Base-by-base conservation (phyloP, 148 eudicot genomes). In the Cornus florida region DNA sequence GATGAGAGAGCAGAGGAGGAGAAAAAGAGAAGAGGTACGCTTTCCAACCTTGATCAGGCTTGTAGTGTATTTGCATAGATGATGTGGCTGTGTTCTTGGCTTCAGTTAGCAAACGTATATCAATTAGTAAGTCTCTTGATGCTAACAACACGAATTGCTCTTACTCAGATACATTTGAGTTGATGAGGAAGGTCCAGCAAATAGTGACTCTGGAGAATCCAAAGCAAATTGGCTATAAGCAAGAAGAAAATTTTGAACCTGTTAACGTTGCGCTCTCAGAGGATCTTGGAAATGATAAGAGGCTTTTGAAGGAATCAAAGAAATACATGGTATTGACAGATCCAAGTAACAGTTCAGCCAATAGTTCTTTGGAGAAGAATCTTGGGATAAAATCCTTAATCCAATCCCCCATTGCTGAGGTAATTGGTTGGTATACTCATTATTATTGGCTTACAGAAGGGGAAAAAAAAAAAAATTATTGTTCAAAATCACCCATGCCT, bases 1-100 rank as follows among this genome's bases (percentile, higher is more conserved):
- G 23, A 23, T 35, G 38, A 24, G 38, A 24, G 39, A 64, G 20
- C 46, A 62, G 53, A 64, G 22, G 23, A 39, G 38, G 23, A 64
- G n/a, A 38, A 66, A 65, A 24, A 66, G 43, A 17, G 20, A 2
- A 17, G 60, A 75, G 70, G 78, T 75, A 43, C 23, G 78, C 66
- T 39, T 66, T 41, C 59, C 70, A 13, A 62, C 22, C 2, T 22
- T 43, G 17, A 3, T 65, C 38, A 23, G 56, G 22, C 56, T 48
- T 24, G 33, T 14, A 48, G 14, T 7, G 71, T 2, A 16, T 32
- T 69, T 31, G 38, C 14, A 6, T 2, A 8, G 4, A 14, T 33
- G 38, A 10, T 33, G 7, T 10, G 9, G 2, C 48, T 10, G 13
- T n/a, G 17, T 0, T 43, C 14, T 60, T 22, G 10, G 59, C 24